Conservation (phyloP, 2,329 filamentous ascomycete species). For the Fusarium pseudonygamai region DNA sequence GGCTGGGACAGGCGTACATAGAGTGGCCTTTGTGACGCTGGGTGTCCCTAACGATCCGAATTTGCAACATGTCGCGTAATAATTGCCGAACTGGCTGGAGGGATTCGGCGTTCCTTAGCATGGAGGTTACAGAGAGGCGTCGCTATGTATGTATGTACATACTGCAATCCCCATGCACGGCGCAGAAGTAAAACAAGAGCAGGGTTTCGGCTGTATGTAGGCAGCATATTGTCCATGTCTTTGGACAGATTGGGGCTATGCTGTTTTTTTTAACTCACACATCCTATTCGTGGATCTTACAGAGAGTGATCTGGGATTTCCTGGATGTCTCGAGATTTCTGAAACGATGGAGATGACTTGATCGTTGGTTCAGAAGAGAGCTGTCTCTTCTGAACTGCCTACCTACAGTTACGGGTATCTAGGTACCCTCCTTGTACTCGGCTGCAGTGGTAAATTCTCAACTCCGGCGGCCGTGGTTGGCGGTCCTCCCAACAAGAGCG, state of each 20-base stretch:
- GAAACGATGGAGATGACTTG: slow-evolving; percentile 7
- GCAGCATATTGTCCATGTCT: neutral
- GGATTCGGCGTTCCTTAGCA: slow-evolving; percentile 20
- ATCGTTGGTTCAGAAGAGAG: neutral
- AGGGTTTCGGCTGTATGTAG: neutral
- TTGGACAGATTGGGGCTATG: neutral
- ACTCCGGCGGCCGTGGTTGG: slow-evolving; percentile 8
- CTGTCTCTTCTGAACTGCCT: neutral
- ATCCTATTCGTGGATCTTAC: neutral
- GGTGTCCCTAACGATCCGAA: slow-evolving; percentile 12
- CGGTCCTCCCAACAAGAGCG: neutral
- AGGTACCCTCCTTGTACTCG: neutral
- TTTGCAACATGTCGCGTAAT: slow-evolving; percentile 12
- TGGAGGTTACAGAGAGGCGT: slow-evolving; percentile 20
- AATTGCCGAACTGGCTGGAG: slow-evolving; percentile 1
- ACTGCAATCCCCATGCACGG: neutral
- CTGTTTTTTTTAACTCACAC: neutral
- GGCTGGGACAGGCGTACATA: neutral
- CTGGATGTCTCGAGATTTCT: neutral
- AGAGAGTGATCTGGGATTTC: slow-evolving; percentile 1
- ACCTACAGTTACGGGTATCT: too few relatives aligned
- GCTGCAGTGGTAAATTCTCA: too few relatives aligned
- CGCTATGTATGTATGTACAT: slow-evolving; percentile 12
- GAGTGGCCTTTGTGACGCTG: neutral
- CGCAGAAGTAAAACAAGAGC: neutral